Conservation (phyloP, 495 filamentous ascomycete genomes). For the Pyrenula massariospora region DNA sequence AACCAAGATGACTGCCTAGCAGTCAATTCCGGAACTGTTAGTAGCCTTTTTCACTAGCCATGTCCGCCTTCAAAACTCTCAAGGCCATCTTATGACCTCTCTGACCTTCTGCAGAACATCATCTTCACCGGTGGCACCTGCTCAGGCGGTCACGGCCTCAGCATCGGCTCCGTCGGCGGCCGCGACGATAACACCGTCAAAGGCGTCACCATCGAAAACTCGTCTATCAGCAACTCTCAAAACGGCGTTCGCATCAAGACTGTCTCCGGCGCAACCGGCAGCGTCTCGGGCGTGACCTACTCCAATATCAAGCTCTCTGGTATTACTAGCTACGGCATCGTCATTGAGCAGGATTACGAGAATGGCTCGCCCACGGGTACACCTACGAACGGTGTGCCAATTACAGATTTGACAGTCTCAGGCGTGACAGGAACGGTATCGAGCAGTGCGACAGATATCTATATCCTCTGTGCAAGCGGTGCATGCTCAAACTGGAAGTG, state of each 20-base stretch:
- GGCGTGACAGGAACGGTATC: conserved; percentile 39
- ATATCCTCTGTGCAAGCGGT: conserved; percentile 41
- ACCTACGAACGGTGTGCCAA: conserved; percentile 49
- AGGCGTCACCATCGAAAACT: conserved; percentile 41
- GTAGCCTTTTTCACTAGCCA: background rate
- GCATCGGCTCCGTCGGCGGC: conserved; percentile 57
- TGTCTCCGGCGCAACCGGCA: conserved; percentile 41
- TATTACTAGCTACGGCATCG: conserved; percentile 51
- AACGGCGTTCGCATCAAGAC: conserved; percentile 60
- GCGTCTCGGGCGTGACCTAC: conserved; percentile 47
- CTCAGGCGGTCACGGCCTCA: conserved; percentile 55
- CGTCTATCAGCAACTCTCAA: conserved; percentile 37
- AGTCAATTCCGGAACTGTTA: conserved; percentile 43
- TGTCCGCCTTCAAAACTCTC: no score
- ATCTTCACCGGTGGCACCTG: conserved; percentile 40
- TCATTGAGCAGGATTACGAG: conserved; percentile 60
- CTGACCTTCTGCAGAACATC: conserved; percentile 27
- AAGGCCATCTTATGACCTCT: no score
- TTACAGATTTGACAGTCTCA: conserved; percentile 43
- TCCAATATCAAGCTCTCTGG: conserved; percentile 42
- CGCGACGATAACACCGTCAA: conserved; percentile 47
- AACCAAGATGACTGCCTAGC: conserved; percentile 58
- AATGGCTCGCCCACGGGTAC: conserved; percentile 47
- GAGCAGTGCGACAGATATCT: conserved; percentile 29
- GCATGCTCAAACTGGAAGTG: conserved; percentile 38